Percentiles rank a stretch among this genome's conserved stretches.
phyloP scores from a whole-genome alignment of 306 rosid genomes.

The Casuarina glauca region DNA sequence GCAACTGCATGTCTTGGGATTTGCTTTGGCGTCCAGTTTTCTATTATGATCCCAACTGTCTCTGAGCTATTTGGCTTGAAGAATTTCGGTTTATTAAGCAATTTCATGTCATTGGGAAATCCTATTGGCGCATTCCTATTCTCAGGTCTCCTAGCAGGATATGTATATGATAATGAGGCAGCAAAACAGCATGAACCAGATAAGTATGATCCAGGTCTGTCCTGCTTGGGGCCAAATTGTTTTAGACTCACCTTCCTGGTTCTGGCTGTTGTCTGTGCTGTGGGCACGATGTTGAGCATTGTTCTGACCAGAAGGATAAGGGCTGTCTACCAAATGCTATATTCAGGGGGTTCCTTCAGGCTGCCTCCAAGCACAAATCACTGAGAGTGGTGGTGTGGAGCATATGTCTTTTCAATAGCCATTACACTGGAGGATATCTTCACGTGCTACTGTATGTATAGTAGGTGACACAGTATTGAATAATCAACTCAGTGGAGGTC shows the following conservation, averaged over 20 bases:
- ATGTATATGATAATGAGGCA: slow-evolving; percentile 66
- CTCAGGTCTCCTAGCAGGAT: slow-evolving; percentile 76
- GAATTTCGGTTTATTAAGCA: slow-evolving; percentile 66
- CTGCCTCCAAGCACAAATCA: slow-evolving; percentile 44
- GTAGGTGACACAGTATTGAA: background rate
- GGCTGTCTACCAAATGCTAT: slow-evolving; percentile 82
- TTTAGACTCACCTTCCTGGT: slow-evolving; percentile 66
- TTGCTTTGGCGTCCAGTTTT: slow-evolving; percentile 78
- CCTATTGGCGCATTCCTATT: slow-evolving; percentile 80
- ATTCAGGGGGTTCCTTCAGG: slow-evolving; percentile 78
- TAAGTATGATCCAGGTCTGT: slow-evolving; percentile 24
- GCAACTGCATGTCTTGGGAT: slow-evolving; percentile 66
- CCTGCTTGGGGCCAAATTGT: slow-evolving; percentile 73
- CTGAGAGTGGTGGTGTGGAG: slow-evolving; percentile 17
- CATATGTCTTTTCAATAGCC: background rate
- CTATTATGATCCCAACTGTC: slow-evolving; percentile 77
- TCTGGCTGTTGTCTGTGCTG: slow-evolving; percentile 55
- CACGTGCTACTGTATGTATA: background rate
- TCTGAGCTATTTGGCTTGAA: slow-evolving; percentile 80
- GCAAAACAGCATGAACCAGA: slow-evolving; percentile 56
- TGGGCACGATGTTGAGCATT: slow-evolving; percentile 56
- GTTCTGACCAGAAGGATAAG: slow-evolving; percentile 54
- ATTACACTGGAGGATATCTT: background rate
- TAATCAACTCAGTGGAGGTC: background rate
- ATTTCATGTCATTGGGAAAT: slow-evolving; percentile 65